These are phyloP conservation scores for Murraya koenigii DNA, from an alignment of 345 rosid genomes.

Conservation along the genomic window DNA sequence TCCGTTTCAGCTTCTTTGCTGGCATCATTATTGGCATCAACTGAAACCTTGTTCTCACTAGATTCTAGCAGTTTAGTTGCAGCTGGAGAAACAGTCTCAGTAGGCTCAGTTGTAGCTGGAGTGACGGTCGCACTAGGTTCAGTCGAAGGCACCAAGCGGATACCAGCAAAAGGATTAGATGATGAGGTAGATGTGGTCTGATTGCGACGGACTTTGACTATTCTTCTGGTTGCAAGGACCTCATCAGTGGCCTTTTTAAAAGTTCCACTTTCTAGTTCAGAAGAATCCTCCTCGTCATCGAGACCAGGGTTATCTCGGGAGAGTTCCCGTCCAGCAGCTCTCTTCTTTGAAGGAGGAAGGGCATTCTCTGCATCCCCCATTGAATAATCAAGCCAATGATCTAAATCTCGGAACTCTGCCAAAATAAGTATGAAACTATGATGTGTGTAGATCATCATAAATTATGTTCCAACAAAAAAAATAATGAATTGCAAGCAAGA, in stretches of 20 bases:
- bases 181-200: constrained; percentile 44
- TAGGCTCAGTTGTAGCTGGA: constrained; percentile 32
- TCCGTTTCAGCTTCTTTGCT: constrained; percentile 18
- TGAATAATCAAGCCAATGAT: constrained; percentile 9
- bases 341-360: constrained; percentile 91
- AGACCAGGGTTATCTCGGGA: constrained; percentile 78
- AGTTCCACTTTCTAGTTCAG: constrained; percentile 67
- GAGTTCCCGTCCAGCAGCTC: constrained; percentile 88
- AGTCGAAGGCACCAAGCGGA: constrained; percentile 53
- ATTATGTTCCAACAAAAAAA: neutral
- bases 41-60: constrained; percentile 27
- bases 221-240: constrained; percentile 77
- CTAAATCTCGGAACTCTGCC: neutral
- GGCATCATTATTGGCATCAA: constrained; percentile 18
- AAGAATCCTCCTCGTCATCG: constrained; percentile 74
- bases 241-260: constrained; percentile 92
- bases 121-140: constrained; percentile 29
- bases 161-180: constrained; percentile 84
- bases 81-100: constrained; percentile 22
- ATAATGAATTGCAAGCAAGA: neutral
- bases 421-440: neutral
- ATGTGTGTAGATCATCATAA: constrained; percentile 10
- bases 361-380: constrained; percentile 81
- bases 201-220: constrained; percentile 69
- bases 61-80: constrained; percentile 31